Evolutionary conservation across 2,329 filamentous ascomycete genomes (phyloP), one percentile per base, ranked within the genome.

Genomic region (Pseudogymnoascus sp.): DNA sequence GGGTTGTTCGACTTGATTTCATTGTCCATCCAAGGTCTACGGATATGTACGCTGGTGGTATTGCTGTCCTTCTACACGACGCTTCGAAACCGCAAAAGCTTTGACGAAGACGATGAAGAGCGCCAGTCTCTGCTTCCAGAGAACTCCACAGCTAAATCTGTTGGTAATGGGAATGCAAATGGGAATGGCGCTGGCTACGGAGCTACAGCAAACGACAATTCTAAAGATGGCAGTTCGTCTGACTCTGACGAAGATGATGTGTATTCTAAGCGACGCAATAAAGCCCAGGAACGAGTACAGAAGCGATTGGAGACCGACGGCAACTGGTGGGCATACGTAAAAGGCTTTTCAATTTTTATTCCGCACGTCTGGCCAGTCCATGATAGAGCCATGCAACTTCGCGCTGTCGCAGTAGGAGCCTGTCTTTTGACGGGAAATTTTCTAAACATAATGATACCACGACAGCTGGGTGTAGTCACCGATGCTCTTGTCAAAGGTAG

Each of bases 321-420:
- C 1, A 90, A 86, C 66, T 93, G 89, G 89, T 81, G 90, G 67
- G 83, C 84, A 45, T 94, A 94, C 69, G 79, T 87, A 28, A 91
- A 88, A 70, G 84, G 87, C 5, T 95, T 92, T 75, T 78, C 80
- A 69, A 76, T 93, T 36, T 88, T 96, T 72, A 78, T 92, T 28
- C 90, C 90, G 0, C 90, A 91, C 70, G 78, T 96, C 19, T 92
- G 89, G 84, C 91, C 92, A 0, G 81, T 84, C 60, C 82, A 86
- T 42, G 83, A 88, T 69, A 81, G 79, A 61, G 73, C 76, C 12
- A 80, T 94, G 16, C 90, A 94, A 71, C 72, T 89, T 16, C 86
- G 86, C 61, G 83, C 89, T 19, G 76, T 82, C 9, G 78, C 89
- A 3, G 86, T 94, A 49, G 82, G 82, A 0, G 45, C 89, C 1